Evolutionary conservation across 495 filamentous ascomycete genomes (phyloP).

Genomic region (Hyaloscypha finlandica): DNA sequence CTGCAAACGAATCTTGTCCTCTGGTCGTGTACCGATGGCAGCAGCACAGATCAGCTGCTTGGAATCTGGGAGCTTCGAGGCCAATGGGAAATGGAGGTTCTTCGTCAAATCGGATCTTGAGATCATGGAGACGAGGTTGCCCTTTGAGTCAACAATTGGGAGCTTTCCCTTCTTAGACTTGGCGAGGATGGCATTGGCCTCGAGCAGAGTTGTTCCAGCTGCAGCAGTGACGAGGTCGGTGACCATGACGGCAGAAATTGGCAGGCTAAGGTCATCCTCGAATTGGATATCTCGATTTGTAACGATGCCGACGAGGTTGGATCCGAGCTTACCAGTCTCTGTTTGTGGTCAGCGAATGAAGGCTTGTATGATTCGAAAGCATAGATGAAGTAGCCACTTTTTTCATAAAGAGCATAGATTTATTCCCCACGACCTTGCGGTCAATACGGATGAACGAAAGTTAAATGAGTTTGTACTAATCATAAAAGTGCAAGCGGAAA

Average conservation of each 20-base stretch:
- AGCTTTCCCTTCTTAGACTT: conserved; percentile 99
- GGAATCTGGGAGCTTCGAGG: conserved; percentile 94
- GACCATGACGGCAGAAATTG: conserved; percentile 91
- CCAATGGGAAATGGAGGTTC: conserved; percentile 95
- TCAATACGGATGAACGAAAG: conserved; percentile 99
- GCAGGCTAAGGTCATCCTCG: conserved; percentile 61
- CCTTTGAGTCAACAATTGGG: conserved; percentile 84
- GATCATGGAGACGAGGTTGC: conserved; percentile 91
- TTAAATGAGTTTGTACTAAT: conserved; percentile 76
- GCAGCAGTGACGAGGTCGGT: conserved; percentile 91
- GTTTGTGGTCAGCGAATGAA: conserved; percentile 20
- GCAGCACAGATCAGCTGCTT: conserved; percentile 97
- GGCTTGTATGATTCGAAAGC: background rate
- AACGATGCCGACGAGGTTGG: conserved; percentile 94
- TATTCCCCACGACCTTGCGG: conserved; percentile 83
- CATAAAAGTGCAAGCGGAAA: conserved; percentile 57
- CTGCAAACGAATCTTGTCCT: conserved; percentile 84
- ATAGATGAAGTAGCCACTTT: conserved; percentile 3
- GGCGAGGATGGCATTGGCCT: conserved; percentile 91
- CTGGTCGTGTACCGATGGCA: conserved; percentile 90
- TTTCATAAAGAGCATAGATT: conserved; percentile 51
- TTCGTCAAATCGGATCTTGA: conserved; percentile 98
- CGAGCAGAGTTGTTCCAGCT: conserved; percentile 77
- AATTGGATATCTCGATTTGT: conserved; percentile 98
- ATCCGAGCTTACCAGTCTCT: conserved; percentile 92